A percentile compares a stretch with the other conserved stretches of the same genome.
These are phyloP conservation scores for Linderniella brevidens DNA, from an alignment of 257 asterid species.

Conservation along the genomic window DNA sequence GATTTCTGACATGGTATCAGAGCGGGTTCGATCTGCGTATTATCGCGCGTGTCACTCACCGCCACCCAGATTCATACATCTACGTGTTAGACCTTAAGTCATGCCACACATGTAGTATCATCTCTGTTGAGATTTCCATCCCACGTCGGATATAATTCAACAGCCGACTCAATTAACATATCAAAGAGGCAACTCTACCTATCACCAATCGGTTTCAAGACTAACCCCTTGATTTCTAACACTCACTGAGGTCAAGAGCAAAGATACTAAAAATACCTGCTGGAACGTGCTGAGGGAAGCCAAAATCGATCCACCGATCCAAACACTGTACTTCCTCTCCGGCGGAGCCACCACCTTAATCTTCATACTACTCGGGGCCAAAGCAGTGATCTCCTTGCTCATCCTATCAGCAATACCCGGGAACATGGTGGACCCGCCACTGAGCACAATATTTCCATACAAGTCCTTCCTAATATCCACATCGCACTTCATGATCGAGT, in stretches of 20 bases:
- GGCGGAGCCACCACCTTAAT: conserved; percentile 7
- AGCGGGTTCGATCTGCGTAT: too few relatives aligned
- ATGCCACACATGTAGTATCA: too few relatives aligned
- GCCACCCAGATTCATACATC: too few relatives aligned
- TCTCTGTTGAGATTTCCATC: too few relatives aligned
- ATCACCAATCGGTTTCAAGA: too few relatives aligned
- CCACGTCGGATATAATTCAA: too few relatives aligned
- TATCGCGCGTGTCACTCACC: too few relatives aligned
- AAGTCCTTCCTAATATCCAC: conserved; percentile 33
- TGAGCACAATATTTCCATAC: conserved; percentile 8
- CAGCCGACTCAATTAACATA: too few relatives aligned
- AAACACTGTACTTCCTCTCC: conserved; percentile 21
- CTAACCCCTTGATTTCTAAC: too few relatives aligned
- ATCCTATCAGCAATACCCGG: conserved; percentile 29
- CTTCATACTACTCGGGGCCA: conserved; percentile 7
- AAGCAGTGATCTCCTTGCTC: conserved; percentile 22
- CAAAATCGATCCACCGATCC: conserved; percentile 24
- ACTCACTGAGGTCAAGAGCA: not conserved
- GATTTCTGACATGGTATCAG: too few relatives aligned
- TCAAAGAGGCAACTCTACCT: too few relatives aligned
- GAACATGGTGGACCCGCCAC: conserved; percentile 31
- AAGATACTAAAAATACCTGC: conserved; percentile 10
- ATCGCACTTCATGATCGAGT: conserved; percentile 33
- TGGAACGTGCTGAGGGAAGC: conserved; percentile 25
- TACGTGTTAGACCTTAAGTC: too few relatives aligned